phyloP scores from a whole-genome alignment of 495 filamentous ascomycete genomes.

The Daldinia caldariorum region DNA sequence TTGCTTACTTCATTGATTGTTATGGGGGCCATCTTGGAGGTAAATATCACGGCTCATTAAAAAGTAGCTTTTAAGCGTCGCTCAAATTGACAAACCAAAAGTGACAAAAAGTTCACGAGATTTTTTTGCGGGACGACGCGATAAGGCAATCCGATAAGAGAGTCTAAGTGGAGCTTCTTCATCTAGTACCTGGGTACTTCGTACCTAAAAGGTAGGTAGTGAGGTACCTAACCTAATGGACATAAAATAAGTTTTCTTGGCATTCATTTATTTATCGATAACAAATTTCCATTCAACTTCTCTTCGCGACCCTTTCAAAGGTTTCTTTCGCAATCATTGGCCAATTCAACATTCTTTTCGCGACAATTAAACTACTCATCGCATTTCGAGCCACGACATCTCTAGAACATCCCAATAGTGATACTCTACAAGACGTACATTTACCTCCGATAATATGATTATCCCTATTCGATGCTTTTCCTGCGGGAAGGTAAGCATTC shows the following conservation, averaged over 20 bases:
- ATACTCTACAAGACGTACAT: conserved; percentile 16
- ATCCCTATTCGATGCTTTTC: conserved; percentile 99
- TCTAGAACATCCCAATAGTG: neutral
- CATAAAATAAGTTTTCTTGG: conserved; percentile 10
- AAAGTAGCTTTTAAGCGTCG: conserved; percentile 15
- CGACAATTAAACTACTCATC: conserved; percentile 4
- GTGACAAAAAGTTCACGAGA: conserved; percentile 35
- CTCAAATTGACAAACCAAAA: conserved; percentile 14
- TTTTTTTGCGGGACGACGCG: conserved; percentile 41
- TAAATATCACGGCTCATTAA: conserved; percentile 2
- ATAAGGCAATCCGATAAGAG: conserved; percentile 43
- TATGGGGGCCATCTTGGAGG: conserved; percentile 37
- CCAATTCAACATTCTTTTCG: neutral
- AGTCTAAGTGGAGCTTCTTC: conserved; percentile 8
- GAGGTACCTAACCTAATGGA: no score
- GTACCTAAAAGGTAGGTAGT: no score
- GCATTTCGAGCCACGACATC: neutral
- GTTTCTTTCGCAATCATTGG: conserved; percentile 2
- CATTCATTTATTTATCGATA: conserved; percentile 27
- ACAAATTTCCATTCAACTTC: conserved; percentile 14
- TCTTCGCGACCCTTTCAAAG: conserved; percentile 1
- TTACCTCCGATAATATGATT: conserved; percentile 74
- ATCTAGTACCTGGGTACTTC: no score
- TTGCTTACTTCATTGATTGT: conserved; percentile 30
- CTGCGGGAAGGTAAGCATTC: conserved; percentile 85